These are phyloP conservation scores for Graphilbum fragrans DNA, from an alignment of 2,329 filamentous ascomycete genomes.

Conservation along the genomic window DNA sequence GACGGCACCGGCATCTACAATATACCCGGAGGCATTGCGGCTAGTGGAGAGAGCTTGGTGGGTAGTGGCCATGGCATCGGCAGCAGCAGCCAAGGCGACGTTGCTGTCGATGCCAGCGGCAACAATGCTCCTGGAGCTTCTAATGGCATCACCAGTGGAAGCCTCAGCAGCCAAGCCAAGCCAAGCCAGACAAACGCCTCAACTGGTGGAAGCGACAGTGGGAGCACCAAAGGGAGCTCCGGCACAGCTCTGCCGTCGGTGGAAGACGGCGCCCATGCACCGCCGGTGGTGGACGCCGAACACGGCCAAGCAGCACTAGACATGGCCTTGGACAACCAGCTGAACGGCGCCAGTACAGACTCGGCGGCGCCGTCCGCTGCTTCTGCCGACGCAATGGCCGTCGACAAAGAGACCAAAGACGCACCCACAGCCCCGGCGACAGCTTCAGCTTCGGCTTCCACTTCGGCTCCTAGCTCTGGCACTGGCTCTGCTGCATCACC, in stretches of 20 bases:
- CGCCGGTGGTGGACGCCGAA: constrained; percentile 36
- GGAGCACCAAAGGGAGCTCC: too few relatives aligned
- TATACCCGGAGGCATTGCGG: neutral
- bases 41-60: too few relatives aligned
- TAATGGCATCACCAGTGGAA: too few relatives aligned
- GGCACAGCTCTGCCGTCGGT: too few relatives aligned
- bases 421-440: constrained; percentile 10
- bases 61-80: neutral
- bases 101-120: neutral
- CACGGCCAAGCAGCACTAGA: constrained; percentile 40
- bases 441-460: neutral
- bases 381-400: constrained; percentile 17
- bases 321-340: neutral
- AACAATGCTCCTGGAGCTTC: neutral
- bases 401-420: constrained; percentile 39
- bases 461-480: neutral
- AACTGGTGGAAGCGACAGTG: too few relatives aligned
- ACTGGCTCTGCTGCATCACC: too few relatives aligned
- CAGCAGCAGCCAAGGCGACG: neutral
- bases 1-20: neutral
- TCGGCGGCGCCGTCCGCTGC: constrained; percentile 20
- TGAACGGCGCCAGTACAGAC: constrained; percentile 9
- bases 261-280: too few relatives aligned
- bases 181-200: too few relatives aligned
- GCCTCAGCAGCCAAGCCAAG: too few relatives aligned